phyloP scores from a whole-genome alignment of 495 filamentous ascomycete species.

The Hamigera avellanea region DNA sequence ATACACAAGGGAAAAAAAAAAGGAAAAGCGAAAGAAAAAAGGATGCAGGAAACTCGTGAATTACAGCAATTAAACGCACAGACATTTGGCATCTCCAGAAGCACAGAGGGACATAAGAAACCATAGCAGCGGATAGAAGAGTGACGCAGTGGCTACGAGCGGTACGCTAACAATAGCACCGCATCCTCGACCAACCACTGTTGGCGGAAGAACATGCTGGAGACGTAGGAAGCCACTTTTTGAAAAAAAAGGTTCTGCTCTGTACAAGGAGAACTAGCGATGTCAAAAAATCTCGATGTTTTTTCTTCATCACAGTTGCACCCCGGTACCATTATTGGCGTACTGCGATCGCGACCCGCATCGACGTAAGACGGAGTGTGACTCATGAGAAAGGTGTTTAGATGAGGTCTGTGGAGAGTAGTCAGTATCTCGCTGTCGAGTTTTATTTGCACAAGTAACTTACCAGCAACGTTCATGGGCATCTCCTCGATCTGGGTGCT shows the following conservation, averaged over 20 bases:
- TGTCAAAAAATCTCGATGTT: constrained; percentile 8
- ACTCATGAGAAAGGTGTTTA: constrained; percentile 22
- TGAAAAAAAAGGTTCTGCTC: constrained; percentile 15
- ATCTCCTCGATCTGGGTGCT: constrained; percentile 53
- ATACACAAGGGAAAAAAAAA: constrained; percentile 24
- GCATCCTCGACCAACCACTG: constrained; percentile 10
- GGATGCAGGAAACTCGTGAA: constrained; percentile 25
- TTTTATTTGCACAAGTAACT: constrained; percentile 3
- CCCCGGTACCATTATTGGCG: constrained; percentile 17
- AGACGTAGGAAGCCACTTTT: constrained; percentile 39
- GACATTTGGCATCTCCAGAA: constrained; percentile 32
- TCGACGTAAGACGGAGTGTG: constrained; percentile 23
- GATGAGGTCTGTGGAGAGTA: constrained; percentile 35
- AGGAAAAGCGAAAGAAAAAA: constrained; percentile 13
- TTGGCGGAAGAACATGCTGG: constrained; percentile 23
- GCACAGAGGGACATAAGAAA: constrained; percentile 30
- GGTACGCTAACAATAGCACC: constrained; percentile 8
- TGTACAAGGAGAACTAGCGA: constrained; percentile 20
- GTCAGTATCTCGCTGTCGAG: not conserved
- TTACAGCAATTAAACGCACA: constrained; percentile 30
- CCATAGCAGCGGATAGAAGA: constrained; percentile 14
- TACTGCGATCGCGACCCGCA: constrained; percentile 34
- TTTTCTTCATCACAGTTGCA: constrained; percentile 24
- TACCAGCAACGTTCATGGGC: constrained; percentile 50
- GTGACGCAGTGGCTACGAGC: not conserved